A percentile compares a stretch with the other conserved stretches of the same genome.
These are phyloP conservation scores for Blastocystis sp. DNA, from an alignment of 352 stramenopile genomes.

Conservation along the genomic window DNA sequence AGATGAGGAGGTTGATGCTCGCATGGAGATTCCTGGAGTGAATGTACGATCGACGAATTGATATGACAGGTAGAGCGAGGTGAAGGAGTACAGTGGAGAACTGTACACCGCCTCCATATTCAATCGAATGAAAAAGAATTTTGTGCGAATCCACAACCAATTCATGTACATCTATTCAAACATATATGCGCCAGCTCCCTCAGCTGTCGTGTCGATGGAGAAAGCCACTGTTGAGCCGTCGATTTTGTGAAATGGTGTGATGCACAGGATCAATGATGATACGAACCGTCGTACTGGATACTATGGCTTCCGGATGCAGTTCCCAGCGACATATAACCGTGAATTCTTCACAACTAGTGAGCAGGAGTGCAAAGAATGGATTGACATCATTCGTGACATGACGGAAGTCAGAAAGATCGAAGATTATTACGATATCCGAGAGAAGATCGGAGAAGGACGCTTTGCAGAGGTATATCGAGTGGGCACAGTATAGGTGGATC, in stretches of 20 bases:
- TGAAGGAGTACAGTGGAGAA: constrained; percentile 16
- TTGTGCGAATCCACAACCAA: constrained; percentile 77
- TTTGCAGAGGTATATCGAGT: constrained; percentile 80
- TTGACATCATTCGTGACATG: constrained; percentile 70
- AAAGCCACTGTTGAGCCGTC: constrained; percentile 62
- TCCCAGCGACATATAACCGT: constrained; percentile 71
- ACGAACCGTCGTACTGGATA: constrained; percentile 71
- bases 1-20: constrained; percentile 32
- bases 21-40: constrained; percentile 52
- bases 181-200: constrained; percentile 71
- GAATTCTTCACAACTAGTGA: constrained; percentile 75
- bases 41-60: neutral
- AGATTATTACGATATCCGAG: constrained; percentile 78
- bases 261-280: constrained; percentile 27
- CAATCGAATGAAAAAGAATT: constrained; percentile 77
- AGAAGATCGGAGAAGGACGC: constrained; percentile 76
- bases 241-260: neutral
- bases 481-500: constrained; percentile 67
- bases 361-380: constrained; percentile 75
- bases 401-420: constrained; percentile 79
- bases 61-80: neutral
- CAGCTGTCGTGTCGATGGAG: constrained; percentile 70
- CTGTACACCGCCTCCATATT: constrained; percentile 65
- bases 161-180: constrained; percentile 80
- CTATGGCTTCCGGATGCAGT: constrained; percentile 78